These are phyloP conservation scores for Trypanosoma avium DNA, from an alignment of 208 protist genomes.

Conservation along the genomic window DNA sequence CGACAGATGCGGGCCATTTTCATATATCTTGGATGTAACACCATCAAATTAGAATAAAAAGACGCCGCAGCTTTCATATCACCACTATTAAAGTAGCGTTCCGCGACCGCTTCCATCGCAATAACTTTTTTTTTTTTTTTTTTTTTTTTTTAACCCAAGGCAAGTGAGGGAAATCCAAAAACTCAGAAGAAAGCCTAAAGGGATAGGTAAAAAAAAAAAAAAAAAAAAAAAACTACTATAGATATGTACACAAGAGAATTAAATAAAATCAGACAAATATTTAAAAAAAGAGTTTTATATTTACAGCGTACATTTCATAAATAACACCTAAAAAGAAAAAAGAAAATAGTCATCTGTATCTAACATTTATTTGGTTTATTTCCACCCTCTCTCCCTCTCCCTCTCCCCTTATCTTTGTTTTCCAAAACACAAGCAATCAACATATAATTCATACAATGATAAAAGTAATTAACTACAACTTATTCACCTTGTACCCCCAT, in stretches of 20 bases:
- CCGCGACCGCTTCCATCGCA: conserved; percentile 79
- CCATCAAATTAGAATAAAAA: conserved; percentile 75
- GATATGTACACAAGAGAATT: conserved; percentile 17
- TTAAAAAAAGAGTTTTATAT: too few species aligned
- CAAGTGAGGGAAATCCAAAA: not conserved
- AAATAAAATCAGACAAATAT: too few species aligned
- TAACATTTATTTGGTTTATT: not conserved
- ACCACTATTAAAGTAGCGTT: conserved; percentile 60
- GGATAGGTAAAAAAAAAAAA: not conserved
- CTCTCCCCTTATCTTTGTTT: not conserved
- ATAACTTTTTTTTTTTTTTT: too few species aligned
- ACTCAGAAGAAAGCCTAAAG: not conserved
- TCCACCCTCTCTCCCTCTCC: not conserved
- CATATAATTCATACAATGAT: not conserved
- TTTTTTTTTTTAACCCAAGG: too few species aligned
- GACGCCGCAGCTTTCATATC: conserved; percentile 68
- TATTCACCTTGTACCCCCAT: too few species aligned
- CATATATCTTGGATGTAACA: conserved; percentile 65
- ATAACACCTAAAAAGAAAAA: not conserved
- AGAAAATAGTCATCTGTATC: too few species aligned
- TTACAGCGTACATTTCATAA: not conserved
- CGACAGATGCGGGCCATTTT: conserved; percentile 75
- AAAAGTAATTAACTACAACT: too few species aligned
- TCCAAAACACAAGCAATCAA: not conserved
- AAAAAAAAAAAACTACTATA: not conserved